Base-by-base conservation (phyloP, 2,329 filamentous ascomycete genomes). In the Alternaria arborescens region DNA sequence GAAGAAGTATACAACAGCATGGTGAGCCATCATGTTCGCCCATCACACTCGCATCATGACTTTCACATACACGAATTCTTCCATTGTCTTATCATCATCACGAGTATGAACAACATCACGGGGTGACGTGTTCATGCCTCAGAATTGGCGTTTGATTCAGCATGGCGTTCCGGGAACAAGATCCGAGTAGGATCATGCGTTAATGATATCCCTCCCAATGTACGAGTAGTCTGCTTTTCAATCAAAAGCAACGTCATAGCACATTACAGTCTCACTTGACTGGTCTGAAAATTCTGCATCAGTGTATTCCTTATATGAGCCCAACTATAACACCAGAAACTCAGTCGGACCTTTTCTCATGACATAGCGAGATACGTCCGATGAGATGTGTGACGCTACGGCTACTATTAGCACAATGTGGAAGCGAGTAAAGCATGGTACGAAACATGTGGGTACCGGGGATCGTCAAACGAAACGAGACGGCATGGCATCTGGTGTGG, bases 131-230 rank as follows among this genome's bases (percentile, higher is more conserved):
- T 50, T 50, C 30, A 38, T 50, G 46, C 46, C 46, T 50, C 32
- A 18, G 32, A 36, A 50, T 38, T 14, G 32, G 46, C 32, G 46
- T 50, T 50, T 50, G 32, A 48, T 50, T 24, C 32, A 50, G 46
- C 46, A 36, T 38, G 46, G 46, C 30, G 46, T 38, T 50, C 46
- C 32, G 34, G 32, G 30, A 26, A 36, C 16, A 34, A 16, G 32
- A 38, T 38, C 46, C 20, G 46, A 50, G 14, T 50, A 34, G 32
- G 20, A 38, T 50, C 20, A 50, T 50, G 46, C 46, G 20, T 50
- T 50, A 24, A 50, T 24, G 46, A 50, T 50, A 50, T 50, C 46
- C 46, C 8, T 38, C 46, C 20, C 22, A 50, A 36, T 38, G 20
- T 50, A 50, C 32, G 16, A 50, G 8, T 50, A 38, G 16, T 50